These are phyloP conservation scores for Coprinopsis marcescibilis DNA, from an alignment of 768 basidiomycete genomes.

Conservation along the genomic window DNA sequence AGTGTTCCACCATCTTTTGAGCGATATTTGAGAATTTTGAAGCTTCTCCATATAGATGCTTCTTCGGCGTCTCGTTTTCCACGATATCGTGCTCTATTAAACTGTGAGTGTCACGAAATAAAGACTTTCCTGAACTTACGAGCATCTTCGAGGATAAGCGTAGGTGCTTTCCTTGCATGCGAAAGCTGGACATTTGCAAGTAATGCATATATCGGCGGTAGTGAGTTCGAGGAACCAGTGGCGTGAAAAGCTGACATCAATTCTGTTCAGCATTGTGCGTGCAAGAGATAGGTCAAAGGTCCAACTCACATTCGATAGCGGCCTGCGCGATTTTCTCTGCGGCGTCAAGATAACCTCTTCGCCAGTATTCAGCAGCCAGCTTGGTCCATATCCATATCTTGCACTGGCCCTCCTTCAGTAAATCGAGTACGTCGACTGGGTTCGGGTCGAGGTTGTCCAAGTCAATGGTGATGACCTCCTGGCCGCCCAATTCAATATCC, in stretches of 20 bases:
- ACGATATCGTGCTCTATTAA: slow-evolving; percentile 59
- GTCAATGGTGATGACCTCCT: slow-evolving; percentile 87
- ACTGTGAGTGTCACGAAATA: neutral
- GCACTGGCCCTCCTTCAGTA: slow-evolving; percentile 68
- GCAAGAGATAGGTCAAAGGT: slow-evolving; percentile 4
- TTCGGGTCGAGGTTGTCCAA: slow-evolving; percentile 80
- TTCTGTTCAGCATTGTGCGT: neutral
- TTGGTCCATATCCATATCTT: slow-evolving; percentile 74
- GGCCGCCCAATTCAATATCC: slow-evolving; percentile 74
- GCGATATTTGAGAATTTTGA: slow-evolving; percentile 37
- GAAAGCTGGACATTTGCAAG: slow-evolving; percentile 84
- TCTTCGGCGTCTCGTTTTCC: slow-evolving; percentile 52
- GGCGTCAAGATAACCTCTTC: slow-evolving; percentile 64
- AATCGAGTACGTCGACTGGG: slow-evolving; percentile 67
- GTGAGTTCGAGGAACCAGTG: slow-evolving; percentile 41
- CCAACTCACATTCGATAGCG: slow-evolving; percentile 57
- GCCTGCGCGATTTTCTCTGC: slow-evolving; percentile 71
- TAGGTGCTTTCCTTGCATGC: slow-evolving; percentile 78
- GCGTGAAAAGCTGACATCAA: slow-evolving; percentile 43
- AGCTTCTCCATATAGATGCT: slow-evolving; percentile 63
- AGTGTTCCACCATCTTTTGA: slow-evolving; percentile 38
- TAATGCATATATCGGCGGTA: slow-evolving; percentile 73
- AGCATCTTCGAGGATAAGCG: slow-evolving; percentile 63
- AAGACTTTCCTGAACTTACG: slow-evolving; percentile 41
- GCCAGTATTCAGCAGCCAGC: slow-evolving; percentile 86